phyloP scores from a whole-genome alignment of 2,329 filamentous ascomycete species.

The Calonectria hongkongensis region DNA sequence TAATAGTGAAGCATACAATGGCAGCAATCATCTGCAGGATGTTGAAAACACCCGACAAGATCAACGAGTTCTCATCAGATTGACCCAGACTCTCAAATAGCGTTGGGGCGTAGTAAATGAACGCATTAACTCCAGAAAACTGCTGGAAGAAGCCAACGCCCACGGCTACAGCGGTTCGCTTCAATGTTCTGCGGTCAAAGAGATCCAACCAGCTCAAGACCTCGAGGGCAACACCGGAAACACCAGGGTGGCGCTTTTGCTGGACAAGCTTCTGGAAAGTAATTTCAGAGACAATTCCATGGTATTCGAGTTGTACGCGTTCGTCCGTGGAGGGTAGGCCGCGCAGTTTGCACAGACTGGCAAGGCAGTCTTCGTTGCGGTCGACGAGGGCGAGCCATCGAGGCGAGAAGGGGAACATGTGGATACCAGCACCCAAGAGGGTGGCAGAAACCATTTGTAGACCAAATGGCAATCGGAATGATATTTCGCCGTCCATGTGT shows the following conservation, averaged over 20 bases:
- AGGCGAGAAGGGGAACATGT: conserved; percentile 67
- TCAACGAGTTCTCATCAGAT: conserved; percentile 56
- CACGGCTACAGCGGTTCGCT: conserved; percentile 31
- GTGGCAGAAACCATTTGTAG: conserved; percentile 59
- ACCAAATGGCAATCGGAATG: conserved; percentile 68
- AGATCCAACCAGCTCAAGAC: conserved; percentile 67
- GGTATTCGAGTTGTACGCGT: conserved; percentile 67
- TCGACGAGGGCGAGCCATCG: conserved; percentile 65
- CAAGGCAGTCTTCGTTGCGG: conserved; percentile 62
- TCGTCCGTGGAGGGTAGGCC: conserved; percentile 63
- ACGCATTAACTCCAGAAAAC: conserved; percentile 39
- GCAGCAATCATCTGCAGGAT: conserved; percentile 64
- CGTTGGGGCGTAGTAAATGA: conserved; percentile 69
- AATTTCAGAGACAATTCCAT: conserved; percentile 69
- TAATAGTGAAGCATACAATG: conserved; percentile 46
- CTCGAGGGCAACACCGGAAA: conserved; percentile 62
- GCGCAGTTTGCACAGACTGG: conserved; percentile 61
- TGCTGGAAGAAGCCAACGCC: conserved; percentile 41
- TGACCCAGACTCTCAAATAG: conserved; percentile 49
- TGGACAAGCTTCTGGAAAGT: conserved; percentile 61
- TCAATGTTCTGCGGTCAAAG: conserved; percentile 58
- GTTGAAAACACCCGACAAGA: conserved; percentile 65
- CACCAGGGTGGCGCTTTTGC: conserved; percentile 48
- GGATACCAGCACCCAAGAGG: conserved; percentile 61
- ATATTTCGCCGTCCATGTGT: conserved; percentile 62